Evolutionary conservation across 2,329 filamentous ascomycete species (phyloP), one percentile per base, ranked within the genome.

Genomic region (Rugonectria rugulosa): DNA sequence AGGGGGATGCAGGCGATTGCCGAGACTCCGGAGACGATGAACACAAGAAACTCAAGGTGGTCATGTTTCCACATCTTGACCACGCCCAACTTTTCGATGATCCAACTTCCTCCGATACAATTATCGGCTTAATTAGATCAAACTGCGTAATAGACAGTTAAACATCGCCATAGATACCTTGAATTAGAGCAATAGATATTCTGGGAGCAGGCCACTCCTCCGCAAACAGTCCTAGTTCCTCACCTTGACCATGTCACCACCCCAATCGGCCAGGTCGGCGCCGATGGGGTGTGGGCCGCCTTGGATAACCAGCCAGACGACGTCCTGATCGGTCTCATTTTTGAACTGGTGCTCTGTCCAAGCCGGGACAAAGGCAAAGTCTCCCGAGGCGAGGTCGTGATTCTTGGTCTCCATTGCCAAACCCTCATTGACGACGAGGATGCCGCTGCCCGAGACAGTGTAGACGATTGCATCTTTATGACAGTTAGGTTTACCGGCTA

Each of bases 261-360:
- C 82, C 87, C 88, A 91, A 19, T 81, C 84, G 10, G 80, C 78
- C 51, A 90, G 63, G 64, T 87, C 85, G 21, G 85, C 84, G 6
- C 88, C 85, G 2, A 85, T 78, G 0, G 88, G 87, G 51, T 78
- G 77, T 3, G 81, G 69, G 1, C 87, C 88, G 61, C 82, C 85
- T 19, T 87, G 80, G 5, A 86, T 84, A 38, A 91, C 81, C 10
- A 89, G 80, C 85, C 87, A 89, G 31, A 85, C 81, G 2, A 88
- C 74, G 41, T 88, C 84, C 44, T 67, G 70, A 37, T 86, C 83
- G 1, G 81, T 81, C 31, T 89, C 82, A 64, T 91, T 91, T 17
- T 87, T 76, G 49, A 88, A 81, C 69, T 90, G 87, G 72, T 91
- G 87, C 69, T 91, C 88, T 0, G 85, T 84, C 79, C 82, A 90